A percentile compares a stretch with the other conserved stretches of the same genome.
Evolutionary conservation across 148 eudicot genomes (phyloP).

Genomic region (Rhododendron simsii): DNA sequence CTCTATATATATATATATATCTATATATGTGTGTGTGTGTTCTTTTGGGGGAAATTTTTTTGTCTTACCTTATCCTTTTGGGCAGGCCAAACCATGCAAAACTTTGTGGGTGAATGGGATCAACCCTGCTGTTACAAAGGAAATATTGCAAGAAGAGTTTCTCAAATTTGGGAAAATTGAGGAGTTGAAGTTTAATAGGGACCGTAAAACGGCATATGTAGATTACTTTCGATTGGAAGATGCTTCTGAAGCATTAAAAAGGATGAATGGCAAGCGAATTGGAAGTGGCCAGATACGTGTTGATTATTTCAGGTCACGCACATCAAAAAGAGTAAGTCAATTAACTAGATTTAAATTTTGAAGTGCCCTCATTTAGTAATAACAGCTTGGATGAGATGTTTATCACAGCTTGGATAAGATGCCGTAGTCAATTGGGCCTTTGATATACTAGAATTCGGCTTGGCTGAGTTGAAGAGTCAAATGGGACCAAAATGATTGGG

Average conservation of each 20-base stretch:
- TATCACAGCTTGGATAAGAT: too few relatives aligned
- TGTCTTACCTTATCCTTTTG: background rate
- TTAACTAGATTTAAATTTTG: background rate
- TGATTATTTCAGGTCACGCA: slow-evolving; percentile 75
- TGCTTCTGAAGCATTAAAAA: slow-evolving; percentile 69
- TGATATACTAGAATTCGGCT: background rate
- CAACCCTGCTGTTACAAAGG: slow-evolving; percentile 57
- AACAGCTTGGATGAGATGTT: background rate
- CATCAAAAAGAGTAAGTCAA: slow-evolving; percentile 56
- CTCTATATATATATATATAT: too few relatives aligned
- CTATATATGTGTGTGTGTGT: too few relatives aligned
- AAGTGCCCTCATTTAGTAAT: background rate
- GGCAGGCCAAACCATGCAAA: slow-evolving; percentile 87
- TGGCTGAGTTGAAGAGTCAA: background rate
- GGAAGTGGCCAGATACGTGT: slow-evolving; percentile 69
- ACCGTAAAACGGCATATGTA: slow-evolving; percentile 69
- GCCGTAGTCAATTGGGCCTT: background rate
- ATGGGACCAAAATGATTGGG: too few relatives aligned
- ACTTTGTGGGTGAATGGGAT: slow-evolving; percentile 91
- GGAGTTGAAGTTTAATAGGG: slow-evolving; percentile 76
- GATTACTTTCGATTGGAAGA: slow-evolving; percentile 69
- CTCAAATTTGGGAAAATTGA: slow-evolving; percentile 66
- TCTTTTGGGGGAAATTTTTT: too few relatives aligned
- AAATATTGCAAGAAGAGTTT: slow-evolving; percentile 69
- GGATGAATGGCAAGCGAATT: slow-evolving; percentile 60